Conservation (phyloP, 2,329 filamentous ascomycete species). For the Phialophora macrospora region DNA sequence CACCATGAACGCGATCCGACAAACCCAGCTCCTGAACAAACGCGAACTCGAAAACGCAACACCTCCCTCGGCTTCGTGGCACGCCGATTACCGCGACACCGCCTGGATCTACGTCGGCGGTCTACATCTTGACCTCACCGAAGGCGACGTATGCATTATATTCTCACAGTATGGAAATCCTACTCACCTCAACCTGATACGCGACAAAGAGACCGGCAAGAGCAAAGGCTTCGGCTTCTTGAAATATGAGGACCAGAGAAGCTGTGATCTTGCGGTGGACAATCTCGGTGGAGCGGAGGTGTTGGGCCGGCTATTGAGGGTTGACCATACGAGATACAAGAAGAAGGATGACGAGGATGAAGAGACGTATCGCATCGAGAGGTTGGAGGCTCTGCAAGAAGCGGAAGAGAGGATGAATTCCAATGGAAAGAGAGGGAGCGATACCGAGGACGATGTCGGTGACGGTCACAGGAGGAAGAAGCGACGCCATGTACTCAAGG, state of each 20-base stretch:
- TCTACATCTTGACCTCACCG: constrained; percentile 86
- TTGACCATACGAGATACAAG: constrained; percentile 95
- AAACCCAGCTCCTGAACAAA: constrained; percentile 91
- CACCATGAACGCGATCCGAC: constrained; percentile 88
- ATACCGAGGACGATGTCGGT: constrained; percentile 54
- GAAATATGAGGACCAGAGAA: constrained; percentile 97
- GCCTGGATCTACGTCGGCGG: constrained; percentile 97
- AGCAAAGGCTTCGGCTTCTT: constrained; percentile 93
- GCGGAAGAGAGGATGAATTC: constrained; percentile 37
- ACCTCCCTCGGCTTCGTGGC: constrained; percentile 90
- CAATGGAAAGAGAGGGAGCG: constrained; percentile 47
- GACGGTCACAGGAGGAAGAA: constrained; percentile 45
- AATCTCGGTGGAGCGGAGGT: constrained; percentile 88
- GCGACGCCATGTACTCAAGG: constrained; percentile 65
- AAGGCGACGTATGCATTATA: constrained; percentile 94
- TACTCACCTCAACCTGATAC: constrained; percentile 85
- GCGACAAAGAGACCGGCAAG: constrained; percentile 96
- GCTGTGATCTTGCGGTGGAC: constrained; percentile 93
- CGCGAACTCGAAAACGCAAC: constrained; percentile 88
- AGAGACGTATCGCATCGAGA: constrained; percentile 58
- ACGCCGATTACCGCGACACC: constrained; percentile 95
- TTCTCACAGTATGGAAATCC: constrained; percentile 98
- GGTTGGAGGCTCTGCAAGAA: constrained; percentile 49
- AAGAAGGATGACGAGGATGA: constrained; percentile 67
- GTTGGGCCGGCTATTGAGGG: constrained; percentile 76